Evolutionary conservation across 2,329 filamentous ascomycete species (phyloP), one percentile per base, ranked within the genome.

Genomic region (Knufia fluminis): DNA sequence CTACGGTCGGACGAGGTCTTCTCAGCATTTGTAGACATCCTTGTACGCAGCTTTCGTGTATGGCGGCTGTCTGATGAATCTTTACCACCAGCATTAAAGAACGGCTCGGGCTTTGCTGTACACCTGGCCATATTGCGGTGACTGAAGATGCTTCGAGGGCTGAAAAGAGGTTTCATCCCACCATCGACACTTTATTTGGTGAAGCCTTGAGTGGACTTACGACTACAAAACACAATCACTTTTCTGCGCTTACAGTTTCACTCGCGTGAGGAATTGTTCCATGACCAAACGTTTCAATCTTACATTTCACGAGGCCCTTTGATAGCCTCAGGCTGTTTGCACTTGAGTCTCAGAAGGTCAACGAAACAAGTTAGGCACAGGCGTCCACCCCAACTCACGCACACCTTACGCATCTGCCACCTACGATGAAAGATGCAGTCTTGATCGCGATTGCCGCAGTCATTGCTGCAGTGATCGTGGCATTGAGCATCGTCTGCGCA

Each of bases 1-100:
- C 77, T 96, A 43, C 80, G 92, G 24, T 83, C 87, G 23, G 79
- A 86, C 1, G 84, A 90, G 28, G 86, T 97, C 4, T 92, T 97
- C 59, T 83, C 91, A 59, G 70, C 74, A 12, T 97, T 90, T 87
- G 68, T 95, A 43, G 72, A 71, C 53, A 77, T 78, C 46, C 90
- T 95, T 56, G 67, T 78, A 52, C 63, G 63, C 26, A 63, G 66
- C 7, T 97, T 97, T 60, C 72, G 73, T 9, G 80, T 84, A 6
- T 97, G 89, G 87, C 76, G 86, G 50, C 66, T 95, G 4, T 79
- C 81, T 0, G 82, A 88, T 60, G 68, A 72, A 31, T 65, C 78
- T 31, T 61, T 94, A 44, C 77, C 75, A 0, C 64, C 70, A 12
- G 77, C 72, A 1, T 64, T 95, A 57, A 73, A 71, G 50, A 73